Base-by-base conservation (phyloP, 2,329 filamentous ascomycete species). In the Hymenoscyphus linearis region DNA sequence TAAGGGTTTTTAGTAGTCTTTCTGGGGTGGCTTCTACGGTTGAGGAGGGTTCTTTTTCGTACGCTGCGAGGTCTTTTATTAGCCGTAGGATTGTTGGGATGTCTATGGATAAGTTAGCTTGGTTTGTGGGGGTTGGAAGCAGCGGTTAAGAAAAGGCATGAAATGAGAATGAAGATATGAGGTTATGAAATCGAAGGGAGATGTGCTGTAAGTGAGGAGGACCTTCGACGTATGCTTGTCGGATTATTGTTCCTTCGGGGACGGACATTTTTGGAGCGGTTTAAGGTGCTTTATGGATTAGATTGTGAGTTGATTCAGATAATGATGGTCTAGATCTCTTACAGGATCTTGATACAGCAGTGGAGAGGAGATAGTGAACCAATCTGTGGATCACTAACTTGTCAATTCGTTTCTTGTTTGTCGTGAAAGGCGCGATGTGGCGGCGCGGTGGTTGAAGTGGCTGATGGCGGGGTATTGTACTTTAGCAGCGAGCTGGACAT, bases 31-130 rank as follows among this genome's bases (percentile, higher is more conserved):
- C 92, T 72, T 91, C 82, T 66, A 96, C 91, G 66, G 40, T 56
- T 7, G 81, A 77, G 68, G 87, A 79, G 2, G 87, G 79, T 70
- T 89, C 89, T 31, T 93, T 86, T 75, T 97, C 92, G 78, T 97
- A 96, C 68, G 87, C 84, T 67, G 93, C 93, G 9, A 98, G 86
- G 72, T 92, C 93, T 59, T 85, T 83, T 76, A 98, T 92, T 71
- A 97, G 81, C 67, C 80, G 76, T 27, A 96, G 84, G 74, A 98
- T 96, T n/a, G 80, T 79, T 26, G 87, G 84, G 61, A 96, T 85
- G 71, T 98, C 93, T 96, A 66, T 26, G 18, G 26, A 35, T 13
- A n/a, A n/a, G 56, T 52, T 52, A 58, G 25, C 6, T 14, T 26
- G 22, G 18, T 27, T 10, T 57, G 65, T 14, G 50, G 54, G 22